Evolutionary conservation across 257 asterid genomes (phyloP), one percentile per base, ranked within the genome.

Genomic region (Lycium barbarum): DNA sequence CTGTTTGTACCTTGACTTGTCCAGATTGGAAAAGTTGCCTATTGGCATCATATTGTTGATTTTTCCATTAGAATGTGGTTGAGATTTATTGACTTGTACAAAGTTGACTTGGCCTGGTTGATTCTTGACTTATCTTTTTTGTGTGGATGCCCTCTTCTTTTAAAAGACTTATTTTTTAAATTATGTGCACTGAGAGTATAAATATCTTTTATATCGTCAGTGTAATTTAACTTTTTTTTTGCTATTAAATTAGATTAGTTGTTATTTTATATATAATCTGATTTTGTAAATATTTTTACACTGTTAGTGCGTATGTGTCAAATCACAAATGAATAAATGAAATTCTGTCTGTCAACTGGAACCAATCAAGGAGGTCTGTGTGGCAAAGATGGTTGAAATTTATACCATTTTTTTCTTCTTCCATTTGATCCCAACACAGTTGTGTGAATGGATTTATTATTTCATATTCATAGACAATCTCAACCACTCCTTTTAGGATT

Each of bases 351-450:
- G 38, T 36, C 51, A 58, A 68, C 43, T 53, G 8, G 81, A 68
- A 66, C 81, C 85, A 83, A 83, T 53, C 51, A 35, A 49, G 85
- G 63, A 68, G 81, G 65, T 68, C 71, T 83, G 49, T 45, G 38
- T 70, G 63, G 58, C 58, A 12, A 70, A 3, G 4, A 70, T 18
- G 7, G 18, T 10, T 53, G 59, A 70, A 68, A 17, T 10, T 18
- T 12, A 54, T 83, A 17, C 33, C 47, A 1, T 9, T 12, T 70
- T 83, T 55, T 11, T 1, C 65, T 14, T 17, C 7, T 51, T 76
- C 26, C 43, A 26, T 76, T 76, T 68, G 76, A 68, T 68, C 35
- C 11, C 49, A 2, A 33, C 3, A 36, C 1, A 15, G 8, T 76
- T 76, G 63, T 51, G 63, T 76, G 82, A 51, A 76, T 76, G 63